Evolutionary conservation across 257 asterid species (phyloP), one percentile per base, ranked within the genome.

Genomic region (Solanum ossicruentum): DNA sequence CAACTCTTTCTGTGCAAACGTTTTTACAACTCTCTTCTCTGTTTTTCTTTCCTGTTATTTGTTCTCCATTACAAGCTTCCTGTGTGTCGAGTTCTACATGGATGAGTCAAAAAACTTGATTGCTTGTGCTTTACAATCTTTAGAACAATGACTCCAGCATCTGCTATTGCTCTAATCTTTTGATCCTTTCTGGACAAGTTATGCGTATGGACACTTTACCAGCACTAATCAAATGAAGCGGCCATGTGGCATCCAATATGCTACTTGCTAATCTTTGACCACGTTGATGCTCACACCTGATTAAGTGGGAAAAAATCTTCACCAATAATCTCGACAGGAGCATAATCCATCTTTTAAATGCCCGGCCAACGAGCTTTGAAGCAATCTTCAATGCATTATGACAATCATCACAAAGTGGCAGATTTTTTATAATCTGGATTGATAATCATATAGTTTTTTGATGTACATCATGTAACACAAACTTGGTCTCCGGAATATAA

Each of bases 391-490:
- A 88, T 13, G 94, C 97, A 83, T 93, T 92, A 84, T 94, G 99
- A 88, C 98, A 94, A 87, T 95, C 99, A 16, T 90, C 92, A 75
- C 99, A 93, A 60, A 92, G 88, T 56, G 97, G 95, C n/a, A 94
- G 94, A 82, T 95, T 94, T 87, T 94, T 95, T 56, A 94, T 91
- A 65, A 95, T 89, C 13, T 97, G 89, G 82, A 95, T 73, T 13
- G 91, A 77, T 7, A 91, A 57, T 77, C 98, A 91, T 43, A 95
- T 95, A 12, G 90, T 86, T 86, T 95, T 98, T 36, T 83, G 94
- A 83, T 94, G 98, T 8, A 95, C 91, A 84, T 95, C 99, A 87
- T 94, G 99, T 65, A 95, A 95, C 92, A 95, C 98, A 57, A 89
- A 92, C 84, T 88, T 95, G 13, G 88, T 80, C 79, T 95, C 97